Evolutionary conservation across 1,284 basidiomycete genomes (phyloP), one percentile per base, ranked within the genome.

Genomic region (Papiliotrema fonsecae): DNA sequence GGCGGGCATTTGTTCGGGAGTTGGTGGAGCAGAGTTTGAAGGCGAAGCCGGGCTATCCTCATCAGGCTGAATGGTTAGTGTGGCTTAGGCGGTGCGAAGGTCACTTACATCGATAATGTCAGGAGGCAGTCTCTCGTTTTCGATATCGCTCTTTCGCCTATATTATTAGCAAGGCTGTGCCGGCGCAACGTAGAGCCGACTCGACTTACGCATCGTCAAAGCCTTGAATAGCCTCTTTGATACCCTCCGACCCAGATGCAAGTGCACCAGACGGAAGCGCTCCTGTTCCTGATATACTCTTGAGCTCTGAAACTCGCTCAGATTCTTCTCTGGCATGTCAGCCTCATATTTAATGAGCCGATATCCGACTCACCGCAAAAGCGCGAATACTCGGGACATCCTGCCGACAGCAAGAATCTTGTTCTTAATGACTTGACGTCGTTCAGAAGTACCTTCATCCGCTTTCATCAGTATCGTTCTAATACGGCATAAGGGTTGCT

Each of bases 401-500:
- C 93, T 82, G 32, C 94, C 94, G 21, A 98, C 93, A 44, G 93
- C 96, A 69, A 97, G 81, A 60, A 99, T 98, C 81, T 98, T 99
- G 79, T 90, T 97, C 79, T 89, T 96, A 79, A 93, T 89, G 56
- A 86, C 79, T 64, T 85, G 84, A 60, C 88, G 79, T 55, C 88
- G 83, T 72, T 92, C 89, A 22, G 77, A 72, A 0, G 77, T 68
- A n/a, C 86, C 83, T 48, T 60, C 55, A 6, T 37, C 56, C 35
- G 25, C 34, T 52, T n/a, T 24, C 31, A 36, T 31, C 9, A 30
- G 43, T 69, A 64, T 37, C 69, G 67, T 9, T 70, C 58, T 9
- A 7, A 42, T 4, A 42, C 25, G 25, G 4, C 3, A 22, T n/a
- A 28, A 48, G n/a, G n/a, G n/a, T n/a, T n/a, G n/a, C n/a, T n/a